Conservation (phyloP, 75 land plant genomes). For the Pinus albicaulis region DNA sequence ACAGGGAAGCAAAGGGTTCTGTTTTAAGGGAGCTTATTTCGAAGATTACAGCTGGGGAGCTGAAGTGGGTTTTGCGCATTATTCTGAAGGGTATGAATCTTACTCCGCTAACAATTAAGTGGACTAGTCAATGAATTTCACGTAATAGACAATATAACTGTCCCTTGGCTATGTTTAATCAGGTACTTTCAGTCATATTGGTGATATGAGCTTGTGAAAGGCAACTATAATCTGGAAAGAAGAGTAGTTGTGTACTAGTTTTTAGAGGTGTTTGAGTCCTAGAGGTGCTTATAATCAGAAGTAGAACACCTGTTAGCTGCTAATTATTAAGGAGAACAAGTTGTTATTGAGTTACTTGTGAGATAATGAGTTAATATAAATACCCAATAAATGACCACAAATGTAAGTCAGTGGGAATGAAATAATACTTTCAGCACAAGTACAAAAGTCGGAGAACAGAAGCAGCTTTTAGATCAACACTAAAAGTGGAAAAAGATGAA, state of each 20-base stretch:
- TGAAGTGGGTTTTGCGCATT: slow-evolving; percentile 27
- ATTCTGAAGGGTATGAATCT: slow-evolving; percentile 15
- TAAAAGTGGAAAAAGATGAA: too few relatives aligned
- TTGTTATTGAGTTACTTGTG: background rate
- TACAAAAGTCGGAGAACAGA: too few relatives aligned
- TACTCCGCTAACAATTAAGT: background rate
- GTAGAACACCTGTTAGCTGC: background rate
- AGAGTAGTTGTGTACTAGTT: background rate
- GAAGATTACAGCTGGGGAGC: slow-evolving; percentile 17
- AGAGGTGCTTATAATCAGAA: background rate
- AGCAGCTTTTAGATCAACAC: too few relatives aligned
- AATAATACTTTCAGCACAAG: too few relatives aligned
- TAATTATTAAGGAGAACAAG: background rate
- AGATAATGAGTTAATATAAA: too few relatives aligned
- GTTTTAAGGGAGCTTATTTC: slow-evolving; percentile 16
- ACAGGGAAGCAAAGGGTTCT: slow-evolving; percentile 17
- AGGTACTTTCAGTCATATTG: background rate
- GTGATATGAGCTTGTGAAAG: background rate
- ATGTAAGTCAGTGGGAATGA: too few relatives aligned
- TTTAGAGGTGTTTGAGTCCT: background rate
- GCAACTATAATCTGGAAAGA: background rate
- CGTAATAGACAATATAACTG: background rate
- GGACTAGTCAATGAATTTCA: background rate
- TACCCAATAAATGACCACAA: too few relatives aligned
- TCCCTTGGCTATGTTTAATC: background rate